phyloP scores from a whole-genome alignment of 176 grass and related monocot species.

The Ampelocalamus luodianensis region DNA sequence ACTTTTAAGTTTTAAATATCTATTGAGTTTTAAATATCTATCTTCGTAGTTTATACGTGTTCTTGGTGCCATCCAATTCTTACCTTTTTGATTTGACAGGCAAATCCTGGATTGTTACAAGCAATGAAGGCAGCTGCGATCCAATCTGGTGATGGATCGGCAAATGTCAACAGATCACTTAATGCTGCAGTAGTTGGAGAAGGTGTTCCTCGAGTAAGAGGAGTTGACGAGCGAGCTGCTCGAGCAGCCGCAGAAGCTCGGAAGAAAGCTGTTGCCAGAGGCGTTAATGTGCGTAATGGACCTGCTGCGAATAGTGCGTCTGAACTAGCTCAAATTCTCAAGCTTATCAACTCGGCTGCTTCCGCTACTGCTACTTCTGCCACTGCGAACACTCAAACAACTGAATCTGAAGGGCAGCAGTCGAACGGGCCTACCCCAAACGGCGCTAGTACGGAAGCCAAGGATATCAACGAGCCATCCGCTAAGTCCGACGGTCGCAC shows the following conservation, averaged over 20 bases:
- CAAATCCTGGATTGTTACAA: slow-evolving; percentile 75
- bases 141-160: slow-evolving; percentile 51
- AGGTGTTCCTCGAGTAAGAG: slow-evolving; percentile 66
- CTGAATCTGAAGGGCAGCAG: slow-evolving; percentile 16
- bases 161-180: slow-evolving; percentile 54
- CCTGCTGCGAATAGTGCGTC: slow-evolving; percentile 29
- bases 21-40: background rate
- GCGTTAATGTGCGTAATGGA: slow-evolving; percentile 67
- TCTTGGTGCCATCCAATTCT: slow-evolving; percentile 1
- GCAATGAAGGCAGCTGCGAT: slow-evolving; percentile 81
- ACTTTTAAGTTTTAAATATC: background rate
- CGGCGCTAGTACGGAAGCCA: slow-evolving; percentile 16
- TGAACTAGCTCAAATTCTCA: slow-evolving; percentile 65
- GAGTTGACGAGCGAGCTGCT: slow-evolving; percentile 78
- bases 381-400: slow-evolving; percentile 27
- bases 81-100: slow-evolving; percentile 45
- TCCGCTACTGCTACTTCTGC: slow-evolving; percentile 3
- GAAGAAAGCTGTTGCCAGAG: slow-evolving; percentile 82
- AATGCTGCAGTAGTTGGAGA: slow-evolving; percentile 63
- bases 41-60: background rate
- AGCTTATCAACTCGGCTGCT: slow-evolving; percentile 61
- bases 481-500: slow-evolving; percentile 34
- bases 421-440: slow-evolving; percentile 47
- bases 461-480: slow-evolving; percentile 34
- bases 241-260: slow-evolving; percentile 74